Evolutionary conservation across 2,329 filamentous ascomycete genomes (phyloP).

Genomic region (Botrytis aclada): DNA sequence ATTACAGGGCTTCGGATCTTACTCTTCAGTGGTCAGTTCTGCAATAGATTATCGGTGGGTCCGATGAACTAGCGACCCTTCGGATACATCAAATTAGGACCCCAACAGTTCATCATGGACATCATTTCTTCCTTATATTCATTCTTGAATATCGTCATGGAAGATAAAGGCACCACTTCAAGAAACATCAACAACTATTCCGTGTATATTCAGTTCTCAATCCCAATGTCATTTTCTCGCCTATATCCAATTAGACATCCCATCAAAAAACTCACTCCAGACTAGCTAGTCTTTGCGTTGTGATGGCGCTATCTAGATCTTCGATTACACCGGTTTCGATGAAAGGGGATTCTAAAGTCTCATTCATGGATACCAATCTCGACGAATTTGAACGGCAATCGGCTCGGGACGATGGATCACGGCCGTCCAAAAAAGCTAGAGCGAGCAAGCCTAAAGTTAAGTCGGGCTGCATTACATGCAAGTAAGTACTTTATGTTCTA

Average conservation of each 20-base stretch:
- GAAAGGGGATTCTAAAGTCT: neutral
- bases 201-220: neutral
- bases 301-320: slow-evolving; percentile 1
- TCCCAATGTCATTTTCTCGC: slow-evolving; percentile 6
- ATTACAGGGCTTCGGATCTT: slow-evolving; percentile 17
- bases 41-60: slow-evolving; percentile 25
- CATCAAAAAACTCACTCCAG: neutral
- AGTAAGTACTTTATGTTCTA: slow-evolving; percentile 43
- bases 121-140: slow-evolving; percentile 14
- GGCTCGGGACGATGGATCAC: slow-evolving; percentile 24
- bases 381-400: slow-evolving; percentile 21
- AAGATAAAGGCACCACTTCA: neutral
- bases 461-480: slow-evolving; percentile 65
- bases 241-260: neutral
- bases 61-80: slow-evolving; percentile 25
- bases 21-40: slow-evolving; percentile 16
- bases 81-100: slow-evolving; percentile 18
- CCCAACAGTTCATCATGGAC: slow-evolving; percentile 21
- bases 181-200: neutral
- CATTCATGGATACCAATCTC: neutral
- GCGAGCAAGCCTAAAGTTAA: slow-evolving; percentile 53
- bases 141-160: neutral
- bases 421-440: slow-evolving; percentile 28
- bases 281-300: neutral
- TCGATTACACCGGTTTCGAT: neutral